These are phyloP conservation scores for Apocynum venetum DNA, from an alignment of 257 asterid genomes.

Conservation along the genomic window DNA sequence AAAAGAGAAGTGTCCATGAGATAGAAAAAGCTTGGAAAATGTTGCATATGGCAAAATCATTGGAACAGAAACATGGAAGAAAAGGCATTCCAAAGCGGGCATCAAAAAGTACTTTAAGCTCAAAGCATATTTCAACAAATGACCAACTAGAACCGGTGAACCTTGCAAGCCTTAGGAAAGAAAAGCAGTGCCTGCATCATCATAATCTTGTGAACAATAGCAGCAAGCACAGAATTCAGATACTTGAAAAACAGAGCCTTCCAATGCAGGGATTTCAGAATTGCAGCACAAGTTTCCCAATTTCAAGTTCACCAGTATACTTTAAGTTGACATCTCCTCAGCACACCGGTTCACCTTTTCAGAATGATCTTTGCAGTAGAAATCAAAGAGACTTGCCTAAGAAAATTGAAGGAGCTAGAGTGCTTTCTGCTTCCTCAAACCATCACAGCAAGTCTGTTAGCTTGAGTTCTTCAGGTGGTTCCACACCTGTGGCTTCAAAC, in stretches of 20 bases:
- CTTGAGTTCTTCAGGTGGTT: conserved; percentile 23
- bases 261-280: conserved; percentile 6
- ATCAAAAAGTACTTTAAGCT: conserved; percentile 22
- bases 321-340: conserved; percentile 21
- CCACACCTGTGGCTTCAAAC: conserved; percentile 22
- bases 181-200: conserved; percentile 1
- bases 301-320: conserved; percentile 13
- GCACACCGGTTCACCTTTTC: conserved; percentile 14
- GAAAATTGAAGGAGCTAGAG: conserved; percentile 10
- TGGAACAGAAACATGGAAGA: conserved; percentile 14
- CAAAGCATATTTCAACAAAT: conserved; percentile 19
- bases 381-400: conserved; percentile 13
- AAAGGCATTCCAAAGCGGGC: conserved; percentile 16
- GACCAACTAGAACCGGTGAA: conserved; percentile 16
- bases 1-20: conserved; percentile 24
- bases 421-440: neutral
- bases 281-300: conserved; percentile 4
- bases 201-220: conserved; percentile 18
- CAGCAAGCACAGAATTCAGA: conserved; percentile 17
- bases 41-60: conserved; percentile 56
- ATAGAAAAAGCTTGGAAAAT: conserved; percentile 68
- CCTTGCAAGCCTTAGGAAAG: conserved; percentile 19
- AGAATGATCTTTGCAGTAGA: conserved; percentile 6
- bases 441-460: conserved; percentile 13
- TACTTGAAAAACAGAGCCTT: conserved; percentile 19